Base-by-base conservation (phyloP, 192 early-diverging fungal genomes). In the Rhizophagus sp. region DNA sequence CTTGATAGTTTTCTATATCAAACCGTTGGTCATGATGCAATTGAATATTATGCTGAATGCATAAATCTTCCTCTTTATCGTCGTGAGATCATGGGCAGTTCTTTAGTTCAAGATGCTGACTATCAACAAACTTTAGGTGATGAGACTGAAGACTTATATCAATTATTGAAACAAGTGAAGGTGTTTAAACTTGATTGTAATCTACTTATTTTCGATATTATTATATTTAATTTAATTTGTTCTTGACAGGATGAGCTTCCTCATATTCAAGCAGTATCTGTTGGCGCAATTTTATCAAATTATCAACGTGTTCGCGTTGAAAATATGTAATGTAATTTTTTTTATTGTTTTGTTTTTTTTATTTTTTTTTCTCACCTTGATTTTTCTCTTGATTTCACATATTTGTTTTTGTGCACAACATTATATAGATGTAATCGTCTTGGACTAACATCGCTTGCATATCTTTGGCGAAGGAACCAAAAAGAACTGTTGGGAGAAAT, bases 291-390 rank as follows among this genome's bases (percentile, higher is more conserved):
- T 72, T 88, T 99, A 73, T 98, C 97, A 4, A 96, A 92, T 81
- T 99, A 98, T 85, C 98, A 99, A 83, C 90, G 97, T n/a, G 93
- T 97, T 66, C 93, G 98, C 41, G 96, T 99, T 5, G 96, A 99
- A 82, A 86, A 97, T 85, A 95, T 99, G 88, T 97, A 90, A 89
- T 81, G 36, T 70, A 44, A 39, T 70, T 39, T 41, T 8, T 22
- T 44, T 17, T 25, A 34, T 25, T 17, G 13, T 1, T 33, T 33
- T 66, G 2, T 5, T 36, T 36, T 36, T 36, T 36, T 36, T 36
- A 36, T 36, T 36, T 36, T 36, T 4, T 36, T 36, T 36, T 36
- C 5, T 36, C 5, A 4, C 5, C 3, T 36, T 36, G 3, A 25
- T 30, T 65, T 65, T 65, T 30, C 15, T 17, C 11, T 30, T 6